Base-by-base conservation (phyloP, 257 asterid species). In the Schizonepeta tenuifolia region DNA sequence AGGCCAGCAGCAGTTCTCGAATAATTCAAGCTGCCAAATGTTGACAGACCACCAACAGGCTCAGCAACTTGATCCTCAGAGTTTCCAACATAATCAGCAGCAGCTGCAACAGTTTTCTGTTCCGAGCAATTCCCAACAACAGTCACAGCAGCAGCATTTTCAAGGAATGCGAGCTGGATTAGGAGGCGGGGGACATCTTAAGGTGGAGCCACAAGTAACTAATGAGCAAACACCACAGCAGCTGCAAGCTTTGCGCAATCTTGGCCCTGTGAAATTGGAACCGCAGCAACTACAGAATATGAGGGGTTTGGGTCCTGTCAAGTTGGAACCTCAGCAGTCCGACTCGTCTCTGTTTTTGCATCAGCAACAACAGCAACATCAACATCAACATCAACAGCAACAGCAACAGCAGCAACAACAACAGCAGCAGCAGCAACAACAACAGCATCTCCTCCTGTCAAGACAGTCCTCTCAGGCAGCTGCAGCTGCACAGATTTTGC, bases 401-500 rank as follows among this genome's bases (percentile, higher is more conserved):
- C 89, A 43, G 15, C 49, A 43, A 0, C 55, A 49, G 86, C 89
- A 15, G 87, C 91, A 44, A 86, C 90, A 17, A 87, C 96, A 3
- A 90, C 98, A 6, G 13, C 57, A 51, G 13, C 57, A 85, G 13
- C 89, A 46, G 79, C 89, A 86, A 9, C 91, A 86, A 2, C 90
- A 87, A 7, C 93, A 85, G 7, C 92, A 87, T 36, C 86, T 86
- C 56, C 91, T 90, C 10, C 24, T 86, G 83, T 81, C 92, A 11
- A 75, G 89, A 61, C 89, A 83, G 79, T 77, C 88, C 18, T 76
- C 92, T 71, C 91, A 88, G 78, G 86, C 89, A 12, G 90, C 92
- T 51, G 89, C 90, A 17, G 90, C 96, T 2, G 96, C 98, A 6
- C 97, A 91, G 46, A 75, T 89, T 56, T 82, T 87, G 75, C 96